Conservation (phyloP, 106 monocot genomes). For the Dendrobium nobile region DNA sequence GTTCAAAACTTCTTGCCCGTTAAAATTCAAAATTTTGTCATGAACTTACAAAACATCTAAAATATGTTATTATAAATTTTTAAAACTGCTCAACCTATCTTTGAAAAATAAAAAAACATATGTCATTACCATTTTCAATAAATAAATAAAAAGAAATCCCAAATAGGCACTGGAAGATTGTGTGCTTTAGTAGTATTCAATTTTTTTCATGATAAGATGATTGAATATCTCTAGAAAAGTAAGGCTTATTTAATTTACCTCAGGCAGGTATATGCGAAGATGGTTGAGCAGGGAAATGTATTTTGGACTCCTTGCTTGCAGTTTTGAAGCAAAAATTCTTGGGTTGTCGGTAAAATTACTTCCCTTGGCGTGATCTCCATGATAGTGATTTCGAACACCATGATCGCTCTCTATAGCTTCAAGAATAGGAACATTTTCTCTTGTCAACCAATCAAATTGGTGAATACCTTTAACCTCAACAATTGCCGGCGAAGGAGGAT, state of each 20-base stretch:
- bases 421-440: slow-evolving; percentile 85
- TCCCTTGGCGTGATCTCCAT: slow-evolving; percentile 48
- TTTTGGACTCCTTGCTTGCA: slow-evolving; percentile 79
- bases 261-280: slow-evolving; percentile 87
- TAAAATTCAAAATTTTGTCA: no score
- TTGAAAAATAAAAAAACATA: no score
- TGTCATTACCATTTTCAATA: no score
- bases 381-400: slow-evolving; percentile 75
- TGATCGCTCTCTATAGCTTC: slow-evolving; percentile 77
- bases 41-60: no score
- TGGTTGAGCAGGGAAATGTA: slow-evolving; percentile 91
- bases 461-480: slow-evolving; percentile 86
- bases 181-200: no score
- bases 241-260: slow-evolving; percentile 36
- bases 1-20: no score
- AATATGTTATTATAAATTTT: no score
- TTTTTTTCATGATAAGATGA: no score
- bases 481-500: slow-evolving; percentile 55
- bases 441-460: slow-evolving; percentile 92
- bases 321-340: slow-evolving; percentile 65
- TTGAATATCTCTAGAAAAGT: no score
- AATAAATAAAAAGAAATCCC: no score
- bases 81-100: no score
- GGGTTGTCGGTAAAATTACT: slow-evolving; percentile 45
- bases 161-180: no score